These are phyloP conservation scores for Apium graveolens DNA, from an alignment of 129 eudicot genomes.

Conservation along the genomic window DNA sequence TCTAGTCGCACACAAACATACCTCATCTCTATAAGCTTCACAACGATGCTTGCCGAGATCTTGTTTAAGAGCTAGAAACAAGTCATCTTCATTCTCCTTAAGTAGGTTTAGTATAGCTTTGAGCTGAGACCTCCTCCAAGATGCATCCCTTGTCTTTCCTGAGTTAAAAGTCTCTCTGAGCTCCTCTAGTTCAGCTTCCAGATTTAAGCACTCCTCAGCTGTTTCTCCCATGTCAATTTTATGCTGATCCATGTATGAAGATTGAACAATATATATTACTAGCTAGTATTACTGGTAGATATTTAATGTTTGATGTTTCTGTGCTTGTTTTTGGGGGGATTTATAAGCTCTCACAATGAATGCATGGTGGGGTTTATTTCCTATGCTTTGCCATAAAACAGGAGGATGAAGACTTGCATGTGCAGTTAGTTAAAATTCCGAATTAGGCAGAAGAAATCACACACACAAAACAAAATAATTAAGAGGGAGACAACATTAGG, in stretches of 20 bases:
- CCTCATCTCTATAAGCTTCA: slow-evolving; percentile 84
- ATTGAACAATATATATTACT: too few relatives aligned
- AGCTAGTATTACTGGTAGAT: too few relatives aligned
- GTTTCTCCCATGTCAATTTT: not conserved
- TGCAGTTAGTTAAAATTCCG: not conserved
- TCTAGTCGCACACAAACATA: not conserved
- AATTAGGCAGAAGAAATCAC: too few relatives aligned
- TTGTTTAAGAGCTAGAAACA: slow-evolving; percentile 52
- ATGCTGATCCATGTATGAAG: not conserved
- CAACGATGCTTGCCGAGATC: slow-evolving; percentile 69
- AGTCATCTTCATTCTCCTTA: slow-evolving; percentile 51
- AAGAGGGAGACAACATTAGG: too few relatives aligned
- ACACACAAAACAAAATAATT: too few relatives aligned
- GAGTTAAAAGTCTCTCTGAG: slow-evolving; percentile 48
- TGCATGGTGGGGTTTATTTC: not conserved
- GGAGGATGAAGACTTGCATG: not conserved
- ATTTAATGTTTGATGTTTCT: not conserved
- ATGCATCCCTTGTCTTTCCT: slow-evolving; percentile 60
- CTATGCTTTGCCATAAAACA: not conserved
- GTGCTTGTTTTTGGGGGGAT: not conserved
- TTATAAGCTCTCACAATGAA: not conserved
- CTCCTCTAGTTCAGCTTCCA: slow-evolving; percentile 30
- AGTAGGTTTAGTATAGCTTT: slow-evolving; percentile 40
- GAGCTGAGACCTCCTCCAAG: slow-evolving; percentile 73
- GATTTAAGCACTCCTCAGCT: slow-evolving; percentile 20